Evolutionary conservation across 202 grass and related monocot species (phyloP), one percentile per base, ranked within the genome.

Genomic region (Hordeum pubiflorum): DNA sequence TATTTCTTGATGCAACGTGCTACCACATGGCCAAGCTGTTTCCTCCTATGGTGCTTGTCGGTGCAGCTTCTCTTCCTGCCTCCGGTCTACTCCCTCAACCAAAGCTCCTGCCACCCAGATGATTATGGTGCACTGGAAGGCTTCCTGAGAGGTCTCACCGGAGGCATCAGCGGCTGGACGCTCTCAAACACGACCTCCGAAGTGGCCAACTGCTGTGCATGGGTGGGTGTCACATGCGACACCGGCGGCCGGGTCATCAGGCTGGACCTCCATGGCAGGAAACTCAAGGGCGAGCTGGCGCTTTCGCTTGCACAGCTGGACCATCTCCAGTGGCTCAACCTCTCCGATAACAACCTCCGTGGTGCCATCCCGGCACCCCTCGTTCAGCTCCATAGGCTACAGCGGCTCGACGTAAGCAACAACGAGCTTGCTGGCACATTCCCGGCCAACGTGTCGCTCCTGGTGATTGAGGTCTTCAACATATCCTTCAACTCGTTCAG

Each of bases 181-280:
- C 6, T 83, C 66, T 29, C 87, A 55, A 90, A 91, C 82, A 41
- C 21, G 10, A 89, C 88, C 26, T 27, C 70, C 0, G 55, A 68
- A 18, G 6, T 23, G 15, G 62, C 64, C 37, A 68, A 71, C 82
- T 96, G 96, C 74, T 99, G 96, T 82, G 76, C 44, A 59, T 95
- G 88, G 96, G 10, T 9, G 0, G 90, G 96, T 3, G 85, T 96
- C 29, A 89, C 21, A 41, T 99, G 96, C 56, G 61, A 90, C 5
- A 59, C 72, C 0, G 75, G 54, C 5, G 65, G 85, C 18, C 83
- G 87, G 4, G 92, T 99, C 54, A 63, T 88, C 29, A 4, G 80
- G 78, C 86, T 99, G 90, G 87, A 99, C 79, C 96, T 99, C 67
- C 88, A 90, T 22, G 72, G 82, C 71, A 88, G 8, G 89, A 89